These are phyloP conservation scores for Hibiscus tridactylites DNA, from an alignment of 345 rosid species.

Conservation along the genomic window DNA sequence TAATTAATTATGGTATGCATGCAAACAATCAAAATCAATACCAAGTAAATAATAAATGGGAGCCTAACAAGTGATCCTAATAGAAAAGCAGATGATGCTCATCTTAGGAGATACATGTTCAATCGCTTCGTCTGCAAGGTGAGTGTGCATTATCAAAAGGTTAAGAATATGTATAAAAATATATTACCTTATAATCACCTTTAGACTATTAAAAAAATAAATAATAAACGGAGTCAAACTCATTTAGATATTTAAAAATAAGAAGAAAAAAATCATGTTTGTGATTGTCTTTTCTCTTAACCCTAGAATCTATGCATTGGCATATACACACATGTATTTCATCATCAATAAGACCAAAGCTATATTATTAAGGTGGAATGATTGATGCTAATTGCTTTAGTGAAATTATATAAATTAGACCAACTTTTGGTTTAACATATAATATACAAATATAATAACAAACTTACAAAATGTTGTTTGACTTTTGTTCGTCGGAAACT, in stretches of 20 bases:
- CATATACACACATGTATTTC: slow-evolving; percentile 16
- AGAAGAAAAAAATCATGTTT: slow-evolving; percentile 29
- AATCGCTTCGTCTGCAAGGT: too few species aligned
- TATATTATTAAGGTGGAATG: not conserved
- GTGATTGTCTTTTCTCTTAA: slow-evolving; percentile 64
- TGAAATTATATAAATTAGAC: not conserved
- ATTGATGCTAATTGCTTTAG: not conserved
- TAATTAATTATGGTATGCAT: too few species aligned
- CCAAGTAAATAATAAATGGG: too few species aligned
- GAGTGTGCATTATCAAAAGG: too few species aligned
- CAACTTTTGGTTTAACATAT: not conserved
- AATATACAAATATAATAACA: not conserved
- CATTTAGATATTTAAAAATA: not conserved
- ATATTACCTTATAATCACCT: too few species aligned
- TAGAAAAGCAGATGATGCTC: too few species aligned
- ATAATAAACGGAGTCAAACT: not conserved
- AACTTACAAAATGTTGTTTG: not conserved
- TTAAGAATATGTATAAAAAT: too few species aligned
- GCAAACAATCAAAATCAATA: too few species aligned
- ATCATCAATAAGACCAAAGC: slow-evolving; percentile 42
- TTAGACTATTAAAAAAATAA: too few species aligned
- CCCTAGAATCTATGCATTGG: slow-evolving; percentile 51
- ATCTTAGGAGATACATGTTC: too few species aligned
- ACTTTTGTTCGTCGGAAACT: not conserved
- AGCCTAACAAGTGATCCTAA: too few species aligned